Evolutionary conservation across 495 filamentous ascomycete species (phyloP).

Genomic region (Articulospora tetracladia): DNA sequence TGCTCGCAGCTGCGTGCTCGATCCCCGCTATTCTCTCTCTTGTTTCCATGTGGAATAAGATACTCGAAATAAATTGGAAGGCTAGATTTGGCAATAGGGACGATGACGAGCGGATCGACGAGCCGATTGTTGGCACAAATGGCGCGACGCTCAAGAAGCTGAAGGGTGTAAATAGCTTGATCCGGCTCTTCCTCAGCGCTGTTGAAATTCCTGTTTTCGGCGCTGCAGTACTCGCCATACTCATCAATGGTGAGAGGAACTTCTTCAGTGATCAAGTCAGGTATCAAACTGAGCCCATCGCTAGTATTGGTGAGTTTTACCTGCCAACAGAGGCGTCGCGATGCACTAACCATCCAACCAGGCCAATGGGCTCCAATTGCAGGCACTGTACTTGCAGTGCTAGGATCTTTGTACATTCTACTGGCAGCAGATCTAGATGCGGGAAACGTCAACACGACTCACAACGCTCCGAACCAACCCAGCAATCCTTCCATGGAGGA

Average conservation of each 20-base stretch:
- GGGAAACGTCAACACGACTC: constrained; percentile 16
- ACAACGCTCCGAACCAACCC: constrained; percentile 12
- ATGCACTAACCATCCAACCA: constrained; percentile 21
- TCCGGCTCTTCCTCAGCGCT: constrained; percentile 40
- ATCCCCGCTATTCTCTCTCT: constrained; percentile 55
- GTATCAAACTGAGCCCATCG: constrained; percentile 53
- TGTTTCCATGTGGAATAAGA: constrained; percentile 55
- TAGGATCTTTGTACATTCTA: constrained; percentile 51
- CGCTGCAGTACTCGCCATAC: constrained; percentile 48
- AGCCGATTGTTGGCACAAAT: constrained; percentile 49
- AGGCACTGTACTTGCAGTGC: constrained; percentile 46
- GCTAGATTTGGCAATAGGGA: constrained; percentile 29
- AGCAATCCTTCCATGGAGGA: constrained; percentile 29
- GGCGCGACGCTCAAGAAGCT: constrained; percentile 47
- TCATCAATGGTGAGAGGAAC: constrained; percentile 54
- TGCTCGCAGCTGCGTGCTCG: constrained; percentile 55
- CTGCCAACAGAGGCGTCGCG: not conserved
- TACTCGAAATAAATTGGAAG: constrained; percentile 53
- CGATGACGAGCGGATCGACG: constrained; percentile 26
- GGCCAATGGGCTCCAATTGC: constrained; percentile 55
- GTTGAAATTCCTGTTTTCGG: constrained; percentile 51
- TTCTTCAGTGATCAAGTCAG: constrained; percentile 47
- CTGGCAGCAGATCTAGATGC: constrained; percentile 33
- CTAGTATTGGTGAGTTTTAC: constrained; percentile 44
- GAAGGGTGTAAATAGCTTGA: constrained; percentile 38